Conservation (phyloP, 495 filamentous ascomycete species). For the Hyphodiscus hymeniophilus region DNA sequence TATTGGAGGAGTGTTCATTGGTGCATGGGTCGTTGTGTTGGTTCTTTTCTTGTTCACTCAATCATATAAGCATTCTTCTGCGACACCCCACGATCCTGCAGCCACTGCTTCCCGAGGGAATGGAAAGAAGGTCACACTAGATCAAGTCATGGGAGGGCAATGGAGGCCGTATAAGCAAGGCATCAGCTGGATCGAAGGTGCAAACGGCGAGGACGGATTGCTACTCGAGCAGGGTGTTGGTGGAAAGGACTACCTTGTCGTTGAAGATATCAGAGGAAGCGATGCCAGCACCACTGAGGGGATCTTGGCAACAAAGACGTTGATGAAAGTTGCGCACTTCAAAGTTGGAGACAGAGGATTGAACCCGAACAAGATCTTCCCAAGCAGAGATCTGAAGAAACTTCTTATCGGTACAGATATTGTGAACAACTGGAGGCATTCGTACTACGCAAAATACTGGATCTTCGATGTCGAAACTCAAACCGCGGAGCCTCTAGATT, state of each 20-base stretch:
- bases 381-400: slow-evolving; percentile 74
- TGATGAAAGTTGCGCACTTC: slow-evolving; percentile 67
- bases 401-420: slow-evolving; percentile 69
- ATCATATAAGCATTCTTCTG: slow-evolving; percentile 53
- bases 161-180: slow-evolving; percentile 63
- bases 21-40: slow-evolving; percentile 74
- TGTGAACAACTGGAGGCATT: slow-evolving; percentile 80
- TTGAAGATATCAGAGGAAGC: slow-evolving; percentile 68
- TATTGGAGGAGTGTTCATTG: slow-evolving; percentile 55
- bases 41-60: slow-evolving; percentile 62
- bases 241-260: slow-evolving; percentile 64
- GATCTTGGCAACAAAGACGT: slow-evolving; percentile 43
- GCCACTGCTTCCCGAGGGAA: slow-evolving; percentile 55
- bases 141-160: slow-evolving; percentile 64
- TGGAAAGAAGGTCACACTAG: slow-evolving; percentile 72
- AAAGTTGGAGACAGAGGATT: slow-evolving; percentile 45
- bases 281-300: slow-evolving; percentile 32
- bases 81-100: slow-evolving; percentile 56
- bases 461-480: slow-evolving; percentile 87
- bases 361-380: slow-evolving; percentile 50
- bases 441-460: slow-evolving; percentile 79
- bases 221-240: slow-evolving; percentile 55
- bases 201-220: slow-evolving; percentile 80
- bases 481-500: slow-evolving; percentile 69
- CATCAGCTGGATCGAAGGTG: slow-evolving; percentile 82